These are phyloP conservation scores for Salvia sclarea DNA, from an alignment of 305 asterid species.

Conservation along the genomic window DNA sequence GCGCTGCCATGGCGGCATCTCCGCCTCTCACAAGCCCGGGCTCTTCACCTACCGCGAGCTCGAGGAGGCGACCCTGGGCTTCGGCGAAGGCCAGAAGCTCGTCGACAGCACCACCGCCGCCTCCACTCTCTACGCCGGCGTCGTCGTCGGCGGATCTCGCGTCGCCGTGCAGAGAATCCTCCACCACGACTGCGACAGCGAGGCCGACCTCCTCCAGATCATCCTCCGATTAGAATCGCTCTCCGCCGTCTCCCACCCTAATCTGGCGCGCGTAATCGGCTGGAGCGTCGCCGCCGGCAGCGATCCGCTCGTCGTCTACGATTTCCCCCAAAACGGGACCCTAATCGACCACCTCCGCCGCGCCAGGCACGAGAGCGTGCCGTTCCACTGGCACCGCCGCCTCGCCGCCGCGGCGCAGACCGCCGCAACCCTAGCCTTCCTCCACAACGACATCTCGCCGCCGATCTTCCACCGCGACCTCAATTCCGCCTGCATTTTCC, in stretches of 20 bases:
- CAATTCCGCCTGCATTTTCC: constrained; percentile 49
- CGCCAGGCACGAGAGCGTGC: constrained; percentile 30
- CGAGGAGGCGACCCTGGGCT: constrained; percentile 66
- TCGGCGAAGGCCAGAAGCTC: constrained; percentile 45
- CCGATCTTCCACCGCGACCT: constrained; percentile 56
- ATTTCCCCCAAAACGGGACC: constrained; percentile 52
- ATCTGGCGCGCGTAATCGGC: constrained; percentile 55
- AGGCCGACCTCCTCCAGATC: constrained; percentile 39
- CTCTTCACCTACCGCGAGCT: constrained; percentile 60
- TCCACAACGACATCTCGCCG: constrained; percentile 57
- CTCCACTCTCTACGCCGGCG: constrained; percentile 48
- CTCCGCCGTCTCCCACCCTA: constrained; percentile 51
- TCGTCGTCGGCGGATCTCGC: constrained; percentile 42
- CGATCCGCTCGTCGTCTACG: constrained; percentile 51
- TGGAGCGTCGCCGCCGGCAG: constrained; percentile 53
- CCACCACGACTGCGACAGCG: constrained; percentile 35
- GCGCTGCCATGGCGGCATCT: constrained; percentile 35
- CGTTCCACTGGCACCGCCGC: constrained; percentile 56
- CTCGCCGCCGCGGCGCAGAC: constrained; percentile 51
- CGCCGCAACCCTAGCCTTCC: constrained; percentile 55
- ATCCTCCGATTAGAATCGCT: background rate
- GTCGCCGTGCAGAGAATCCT: constrained; percentile 55
- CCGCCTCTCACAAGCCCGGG: constrained; percentile 37
- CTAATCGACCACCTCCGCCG: constrained; percentile 47
- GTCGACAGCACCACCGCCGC: constrained; percentile 25